These are phyloP conservation scores for Discostella stelligeroides DNA, from an alignment of 108 stramenopile genomes.

Conservation along the genomic window DNA sequence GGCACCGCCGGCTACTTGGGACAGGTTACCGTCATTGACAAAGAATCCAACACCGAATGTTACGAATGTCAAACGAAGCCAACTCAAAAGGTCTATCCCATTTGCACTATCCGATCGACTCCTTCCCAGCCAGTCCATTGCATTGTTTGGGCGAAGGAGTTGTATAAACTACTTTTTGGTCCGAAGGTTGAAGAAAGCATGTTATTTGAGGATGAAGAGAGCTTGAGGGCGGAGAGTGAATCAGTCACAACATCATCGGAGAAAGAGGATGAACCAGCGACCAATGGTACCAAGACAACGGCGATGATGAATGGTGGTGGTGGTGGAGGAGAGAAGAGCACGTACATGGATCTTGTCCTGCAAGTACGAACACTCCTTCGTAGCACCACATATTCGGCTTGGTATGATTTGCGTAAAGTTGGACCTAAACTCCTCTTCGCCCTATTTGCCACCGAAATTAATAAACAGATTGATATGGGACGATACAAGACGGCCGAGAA, in stretches of 20 bases:
- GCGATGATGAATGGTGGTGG: not conserved
- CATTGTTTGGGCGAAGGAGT: conserved; percentile 99
- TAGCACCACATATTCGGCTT: conserved; percentile 19
- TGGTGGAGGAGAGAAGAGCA: conserved; percentile 56
- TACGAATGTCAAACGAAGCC: conserved; percentile 98
- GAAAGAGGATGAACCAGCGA: conserved; percentile 11
- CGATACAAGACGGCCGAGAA: conserved; percentile 87
- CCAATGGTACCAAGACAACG: conserved; percentile 12
- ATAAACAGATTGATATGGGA: conserved; percentile 88
- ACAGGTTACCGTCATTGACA: conserved; percentile 94
- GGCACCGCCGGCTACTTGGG: conserved; percentile 99
- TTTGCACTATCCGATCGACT: conserved; percentile 98
- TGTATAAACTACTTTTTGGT: conserved; percentile 95
- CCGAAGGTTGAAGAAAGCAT: conserved; percentile 77
- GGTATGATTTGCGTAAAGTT: conserved; percentile 18
- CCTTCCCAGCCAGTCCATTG: conserved; percentile 98
- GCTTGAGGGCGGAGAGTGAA: conserved; percentile 38
- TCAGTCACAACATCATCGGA: conserved; percentile 6
- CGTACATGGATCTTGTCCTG: conserved; percentile 72
- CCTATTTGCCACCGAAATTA: conserved; percentile 69
- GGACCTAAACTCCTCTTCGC: conserved; percentile 43
- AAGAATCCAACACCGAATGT: conserved; percentile 84
- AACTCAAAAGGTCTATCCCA: conserved; percentile 97
- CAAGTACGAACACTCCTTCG: conserved; percentile 49
- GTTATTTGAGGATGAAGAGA: conserved; percentile 49